A percentile compares a stretch with the other conserved stretches of the same genome.
Evolutionary conservation across 257 asterid genomes (phyloP).

Genomic region (Plantago ovata): DNA sequence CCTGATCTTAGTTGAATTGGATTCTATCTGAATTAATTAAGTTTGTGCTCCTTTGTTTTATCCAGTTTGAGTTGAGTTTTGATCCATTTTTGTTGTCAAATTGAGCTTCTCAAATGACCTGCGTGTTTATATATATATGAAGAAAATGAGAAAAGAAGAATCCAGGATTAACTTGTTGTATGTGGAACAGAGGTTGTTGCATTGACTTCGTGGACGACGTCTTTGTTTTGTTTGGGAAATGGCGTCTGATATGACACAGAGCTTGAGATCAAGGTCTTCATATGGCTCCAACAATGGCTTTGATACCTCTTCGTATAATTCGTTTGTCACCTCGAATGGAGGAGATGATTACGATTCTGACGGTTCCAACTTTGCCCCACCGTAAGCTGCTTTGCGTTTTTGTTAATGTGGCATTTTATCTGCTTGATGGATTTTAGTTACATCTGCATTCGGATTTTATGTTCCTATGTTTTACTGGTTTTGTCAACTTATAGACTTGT

Average conservation of each 20-base stretch:
- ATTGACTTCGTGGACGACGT: slow-evolving; percentile 20
- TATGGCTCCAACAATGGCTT: slow-evolving; percentile 84
- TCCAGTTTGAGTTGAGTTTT: not conserved
- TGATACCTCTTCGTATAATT: slow-evolving; percentile 66
- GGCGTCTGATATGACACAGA: slow-evolving; percentile 79
- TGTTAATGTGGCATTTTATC: not conserved
- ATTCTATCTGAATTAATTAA: not conserved
- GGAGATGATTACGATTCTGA: slow-evolving; percentile 95
- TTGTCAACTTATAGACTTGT: slow-evolving; percentile 17
- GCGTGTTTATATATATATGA: not conserved
- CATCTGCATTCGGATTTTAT: slow-evolving; percentile 3
- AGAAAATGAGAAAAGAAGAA: no score
- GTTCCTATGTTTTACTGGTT: slow-evolving; percentile 8
- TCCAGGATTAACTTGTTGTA: slow-evolving; percentile 14
- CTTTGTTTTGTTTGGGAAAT: slow-evolving; percentile 29
- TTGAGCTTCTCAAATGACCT: slow-evolving; percentile 2
- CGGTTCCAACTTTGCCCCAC: slow-evolving; percentile 87
- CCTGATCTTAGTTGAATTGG: slow-evolving; percentile 23
- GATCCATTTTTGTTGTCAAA: not conserved
- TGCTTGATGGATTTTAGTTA: not conserved
- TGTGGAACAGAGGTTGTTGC: slow-evolving; percentile 13
- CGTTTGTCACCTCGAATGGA: slow-evolving; percentile 62
- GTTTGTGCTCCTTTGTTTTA: not conserved
- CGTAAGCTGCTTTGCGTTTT: slow-evolving; percentile 40
- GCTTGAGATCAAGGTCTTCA: slow-evolving; percentile 79